Evolutionary conservation across 2,329 filamentous ascomycete species (phyloP).

Genomic region (Aspergillus novofumigatus): DNA sequence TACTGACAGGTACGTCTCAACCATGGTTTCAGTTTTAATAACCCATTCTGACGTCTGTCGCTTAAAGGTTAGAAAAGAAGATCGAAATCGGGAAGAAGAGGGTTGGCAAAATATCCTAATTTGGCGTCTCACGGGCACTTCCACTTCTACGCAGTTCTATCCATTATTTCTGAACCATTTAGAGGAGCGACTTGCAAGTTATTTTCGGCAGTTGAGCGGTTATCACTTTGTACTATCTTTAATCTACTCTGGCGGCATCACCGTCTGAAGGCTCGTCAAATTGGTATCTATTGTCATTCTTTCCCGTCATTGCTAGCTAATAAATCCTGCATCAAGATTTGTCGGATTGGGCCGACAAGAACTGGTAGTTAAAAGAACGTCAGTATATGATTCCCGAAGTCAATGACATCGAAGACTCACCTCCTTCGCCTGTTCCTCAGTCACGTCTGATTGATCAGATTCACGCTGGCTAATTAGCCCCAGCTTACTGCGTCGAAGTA

Average conservation of each 20-base stretch:
- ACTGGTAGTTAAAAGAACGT: background rate
- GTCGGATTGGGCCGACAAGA: background rate
- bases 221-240: background rate
- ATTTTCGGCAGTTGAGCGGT: background rate
- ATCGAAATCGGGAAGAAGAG: conserved; percentile 46
- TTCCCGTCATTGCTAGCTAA: background rate
- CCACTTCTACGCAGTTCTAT: background rate
- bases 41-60: conserved; percentile 13
- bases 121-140: background rate
- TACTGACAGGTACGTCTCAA: conserved; percentile 43
- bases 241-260: background rate
- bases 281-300: background rate
- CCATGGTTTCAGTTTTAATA: background rate
- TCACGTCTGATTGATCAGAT: conserved; percentile 62
- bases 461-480: conserved; percentile 67
- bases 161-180: background rate
- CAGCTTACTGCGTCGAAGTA: conserved; percentile 61
- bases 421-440: conserved; percentile 66
- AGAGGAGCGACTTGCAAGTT: conserved; percentile 1
- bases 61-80: conserved; percentile 39
- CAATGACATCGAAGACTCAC: conserved; percentile 18
- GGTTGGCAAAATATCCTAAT: conserved; percentile 44
- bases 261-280: background rate
- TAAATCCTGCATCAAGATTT: background rate
- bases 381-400: background rate